Base-by-base conservation (phyloP, 345 rosid genomes). In the Brassica carinata region DNA sequence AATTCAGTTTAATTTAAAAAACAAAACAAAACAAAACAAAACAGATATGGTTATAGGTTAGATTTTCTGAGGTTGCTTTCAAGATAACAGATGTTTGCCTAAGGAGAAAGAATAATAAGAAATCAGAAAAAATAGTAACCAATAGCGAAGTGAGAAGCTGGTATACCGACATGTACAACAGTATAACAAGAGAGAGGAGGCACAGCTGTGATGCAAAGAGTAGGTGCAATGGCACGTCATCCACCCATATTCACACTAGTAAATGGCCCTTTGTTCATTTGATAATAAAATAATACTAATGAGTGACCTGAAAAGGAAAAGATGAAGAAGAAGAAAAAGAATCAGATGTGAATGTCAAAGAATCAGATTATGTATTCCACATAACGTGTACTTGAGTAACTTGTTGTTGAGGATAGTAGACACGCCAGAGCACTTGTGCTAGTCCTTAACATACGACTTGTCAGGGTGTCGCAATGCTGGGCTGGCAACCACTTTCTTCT, bases 401-500 rank as follows among this genome's bases (percentile, higher is more conserved):
- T 33, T 33, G 57, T 48, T 14, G 26, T 48, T 5, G 53, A 15
- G 5, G 27, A 51, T n/a, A 18, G 63, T 17, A 30, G 7, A 34
- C 45, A 18, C 17, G 63, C 26, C 43, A 64, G 23, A 23, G 11
- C 11, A 71, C 17, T 30, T 15, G 7, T 58, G 53, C 34, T 33
- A 17, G 1, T 48, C 31, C 31, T n/a, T 26, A 61, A 31, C 19
- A 43, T 62, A 63, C 71, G 82, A 79, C 26, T 23, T 59, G 82
- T 72, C 36, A 27, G 34, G 72, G 53, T 38, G 40, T 67, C 9
- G 17, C 63, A n/a, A 31, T 18, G 79, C 72, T 80, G 79, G 75
- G 74, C 79, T 80, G 83, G 67, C 79, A 15, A 17, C 75, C 77
- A 68, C 59, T 69, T 65, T 10, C 30, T 70, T 70, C 45, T 8